These are phyloP conservation scores for Geoglossum cookeanum DNA, from an alignment of 2,329 filamentous ascomycete genomes.

Conservation along the genomic window DNA sequence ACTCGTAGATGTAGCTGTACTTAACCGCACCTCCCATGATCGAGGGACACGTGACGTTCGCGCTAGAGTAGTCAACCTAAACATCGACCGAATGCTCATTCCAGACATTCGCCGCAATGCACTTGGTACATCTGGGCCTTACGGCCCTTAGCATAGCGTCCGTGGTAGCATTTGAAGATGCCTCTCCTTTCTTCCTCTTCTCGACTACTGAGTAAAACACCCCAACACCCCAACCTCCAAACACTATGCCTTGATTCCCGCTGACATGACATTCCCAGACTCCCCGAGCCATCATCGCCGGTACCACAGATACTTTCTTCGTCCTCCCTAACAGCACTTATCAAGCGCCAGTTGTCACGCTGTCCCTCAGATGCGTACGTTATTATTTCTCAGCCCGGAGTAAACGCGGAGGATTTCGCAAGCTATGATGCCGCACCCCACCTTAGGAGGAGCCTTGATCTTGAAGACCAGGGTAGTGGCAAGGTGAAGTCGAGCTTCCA, in stretches of 20 bases:
- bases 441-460: constrained; percentile 29
- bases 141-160: not conserved
- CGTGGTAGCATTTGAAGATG: constrained; percentile 52
- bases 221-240: constrained; percentile 4
- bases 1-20: too few relatives aligned
- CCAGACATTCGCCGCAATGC: not conserved
- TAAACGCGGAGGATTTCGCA: constrained; percentile 49
- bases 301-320: constrained; percentile 23
- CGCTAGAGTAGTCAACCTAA: not conserved
- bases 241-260: not conserved
- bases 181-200: constrained; percentile 75
- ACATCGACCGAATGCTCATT: not conserved
- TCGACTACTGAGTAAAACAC: constrained; percentile 58
- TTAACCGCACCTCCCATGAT: too few relatives aligned
- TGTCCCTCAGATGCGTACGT: constrained; percentile 65
- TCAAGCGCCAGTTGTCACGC: constrained; percentile 31
- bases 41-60: not conserved
- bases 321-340: constrained; percentile 22
- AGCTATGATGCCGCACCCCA: constrained; percentile 31
- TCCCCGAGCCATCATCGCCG: constrained; percentile 8
- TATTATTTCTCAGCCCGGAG: constrained; percentile 56
- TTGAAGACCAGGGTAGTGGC: constrained; percentile 1
- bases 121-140: not conserved
- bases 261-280: constrained; percentile 3
- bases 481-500: constrained; percentile 31